Evolutionary conservation across 1,139 yeast species (phyloP), one percentile per base, ranked within the genome.

Genomic region (Petasospora rhodanensis): DNA sequence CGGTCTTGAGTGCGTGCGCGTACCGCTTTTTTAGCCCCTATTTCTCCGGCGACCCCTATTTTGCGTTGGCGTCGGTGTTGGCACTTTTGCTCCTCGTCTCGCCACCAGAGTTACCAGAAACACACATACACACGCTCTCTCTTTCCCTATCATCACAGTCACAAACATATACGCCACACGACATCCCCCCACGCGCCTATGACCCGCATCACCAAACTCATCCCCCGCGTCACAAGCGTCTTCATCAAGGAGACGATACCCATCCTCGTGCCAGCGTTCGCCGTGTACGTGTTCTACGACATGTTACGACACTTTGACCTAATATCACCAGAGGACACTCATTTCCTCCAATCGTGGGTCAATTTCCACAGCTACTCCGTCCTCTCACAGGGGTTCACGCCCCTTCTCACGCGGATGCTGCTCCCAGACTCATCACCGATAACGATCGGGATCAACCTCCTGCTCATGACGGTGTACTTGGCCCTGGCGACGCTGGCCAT

Each of bases 281-380:
- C 40, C 17, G 20, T 39, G n/a, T 46, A 45, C 24, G 33, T 38
- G 18, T 38, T 31, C 1, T 47, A 40, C 19, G 49, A 47, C 25
- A 19, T 40, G 0, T 19, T 46, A 6, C 25, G 33, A 2, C 37
- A 16, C 31, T 20, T 34, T 7, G 28, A 33, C 11, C 17, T 32
- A 25, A 6, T 13, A 14, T 5, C 28, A 14, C 7, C 26, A 32
- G 16, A 16, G 18, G 1, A n/a, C n/a, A n/a, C n/a, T n/a, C 51
- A 47, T 25, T 46, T 44, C 28, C 37, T 44, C 11, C 35, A 38
- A 17, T 17, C 37, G 7, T 24, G 34, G 14, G n/a, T 43, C 27
- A 17, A 32, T 27, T 45, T 45, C 24, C 17, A 37, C 10, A 16
- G 23, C 7, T 46, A 41, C 30, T 41, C 47, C 2, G 26, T 46